A percentile compares a stretch with the other conserved stretches of the same genome.
Evolutionary conservation across 2,329 filamentous ascomycete species (phyloP).

Genomic region (Fusarium hainanense): DNA sequence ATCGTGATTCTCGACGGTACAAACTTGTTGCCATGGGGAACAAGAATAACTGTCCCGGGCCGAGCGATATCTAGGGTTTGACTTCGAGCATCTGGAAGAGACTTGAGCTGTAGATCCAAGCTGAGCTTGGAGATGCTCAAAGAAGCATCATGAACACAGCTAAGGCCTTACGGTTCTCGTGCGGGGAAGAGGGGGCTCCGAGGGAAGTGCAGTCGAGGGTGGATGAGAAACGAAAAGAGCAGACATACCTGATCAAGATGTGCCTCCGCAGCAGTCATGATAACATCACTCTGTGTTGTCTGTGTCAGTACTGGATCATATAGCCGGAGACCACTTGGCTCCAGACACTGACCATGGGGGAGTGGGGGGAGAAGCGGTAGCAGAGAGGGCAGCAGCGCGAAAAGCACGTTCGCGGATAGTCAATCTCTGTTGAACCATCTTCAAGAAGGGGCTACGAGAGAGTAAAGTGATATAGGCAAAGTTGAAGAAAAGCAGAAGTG

Average conservation of each 20-base stretch:
- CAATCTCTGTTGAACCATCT: too few species aligned
- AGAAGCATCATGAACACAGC: not conserved
- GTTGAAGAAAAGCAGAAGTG: too few species aligned
- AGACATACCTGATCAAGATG: constrained; percentile 26
- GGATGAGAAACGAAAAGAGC: constrained; percentile 30
- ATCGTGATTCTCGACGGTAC: not conserved
- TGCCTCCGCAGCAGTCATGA: not conserved
- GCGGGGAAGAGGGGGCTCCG: constrained; percentile 21
- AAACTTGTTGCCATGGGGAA: not conserved
- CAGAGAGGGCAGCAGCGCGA: too few species aligned
- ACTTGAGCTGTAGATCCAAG: constrained; percentile 16
- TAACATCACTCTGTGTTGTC: not conserved
- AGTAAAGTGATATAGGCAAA: too few species aligned
- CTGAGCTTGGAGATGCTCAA: constrained; percentile 17
- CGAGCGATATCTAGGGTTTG: constrained; percentile 5
- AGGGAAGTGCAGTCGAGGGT: constrained; percentile 24
- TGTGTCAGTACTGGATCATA: too few species aligned
- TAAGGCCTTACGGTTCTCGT: constrained; percentile 10
- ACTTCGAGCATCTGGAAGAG: constrained; percentile 9
- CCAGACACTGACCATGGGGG: too few species aligned
- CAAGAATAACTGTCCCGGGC: not conserved
- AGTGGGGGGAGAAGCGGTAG: too few species aligned
- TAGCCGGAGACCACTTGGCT: too few species aligned
- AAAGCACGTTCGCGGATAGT: too few species aligned
- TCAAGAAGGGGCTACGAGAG: too few species aligned